phyloP scores from a whole-genome alignment of 768 basidiomycete genomes.

The Mycena galericulata region DNA sequence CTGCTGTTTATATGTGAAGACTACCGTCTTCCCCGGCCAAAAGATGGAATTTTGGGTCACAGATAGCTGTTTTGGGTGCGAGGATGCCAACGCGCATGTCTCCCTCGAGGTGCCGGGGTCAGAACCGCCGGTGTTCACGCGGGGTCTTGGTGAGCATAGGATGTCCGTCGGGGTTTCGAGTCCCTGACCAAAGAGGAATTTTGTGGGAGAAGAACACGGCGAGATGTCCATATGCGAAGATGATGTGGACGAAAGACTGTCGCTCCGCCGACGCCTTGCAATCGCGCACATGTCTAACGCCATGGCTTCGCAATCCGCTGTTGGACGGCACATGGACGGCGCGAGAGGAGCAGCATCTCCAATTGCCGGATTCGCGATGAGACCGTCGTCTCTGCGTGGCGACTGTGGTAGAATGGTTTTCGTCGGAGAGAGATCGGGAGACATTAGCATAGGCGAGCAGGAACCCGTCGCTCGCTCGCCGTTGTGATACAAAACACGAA shows the following conservation, averaged over 20 bases:
- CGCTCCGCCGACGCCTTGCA: background rate
- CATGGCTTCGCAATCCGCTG: no score
- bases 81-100: background rate
- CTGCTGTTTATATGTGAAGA: conserved; percentile 5
- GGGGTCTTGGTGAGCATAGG: background rate
- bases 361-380: background rate
- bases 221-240: conserved; percentile 25
- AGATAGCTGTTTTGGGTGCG: background rate
- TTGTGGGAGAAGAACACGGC: conserved; percentile 19
- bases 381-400: background rate
- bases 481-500: background rate
- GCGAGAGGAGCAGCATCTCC: background rate
- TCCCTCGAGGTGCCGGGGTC: background rate
- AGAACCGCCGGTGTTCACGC: conserved; percentile 8
- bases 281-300: background rate
- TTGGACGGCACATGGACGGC: no score
- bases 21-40: conserved; percentile 4
- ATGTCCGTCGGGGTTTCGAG: background rate
- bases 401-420: background rate
- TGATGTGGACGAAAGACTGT: conserved; percentile 7
- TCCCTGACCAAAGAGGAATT: conserved; percentile 1
- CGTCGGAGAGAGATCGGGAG: conserved; percentile 19
- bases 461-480: background rate
- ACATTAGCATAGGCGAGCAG: conserved; percentile 21
- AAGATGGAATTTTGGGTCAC: background rate